Conservation (phyloP, 2,329 filamentous ascomycete genomes). For the Pyrenochaeta sp. region DNA sequence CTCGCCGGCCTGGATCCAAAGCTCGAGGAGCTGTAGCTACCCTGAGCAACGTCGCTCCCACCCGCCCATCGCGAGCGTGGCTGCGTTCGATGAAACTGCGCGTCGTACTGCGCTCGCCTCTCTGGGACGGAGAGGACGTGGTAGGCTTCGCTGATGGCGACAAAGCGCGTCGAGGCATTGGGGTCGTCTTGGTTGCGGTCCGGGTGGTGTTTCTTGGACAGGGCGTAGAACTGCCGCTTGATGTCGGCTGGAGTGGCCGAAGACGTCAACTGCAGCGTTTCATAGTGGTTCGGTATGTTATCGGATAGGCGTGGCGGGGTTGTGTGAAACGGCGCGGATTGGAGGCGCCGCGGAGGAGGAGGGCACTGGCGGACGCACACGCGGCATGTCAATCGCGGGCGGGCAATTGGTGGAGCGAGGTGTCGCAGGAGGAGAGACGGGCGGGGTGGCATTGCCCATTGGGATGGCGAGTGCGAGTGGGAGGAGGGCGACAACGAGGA, state of each 20-base stretch:
- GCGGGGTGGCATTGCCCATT: slow-evolving; percentile 40
- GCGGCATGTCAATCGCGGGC: slow-evolving; percentile 24
- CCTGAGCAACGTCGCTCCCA: slow-evolving; percentile 60
- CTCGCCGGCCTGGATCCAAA: slow-evolving; percentile 78
- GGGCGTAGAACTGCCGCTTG: slow-evolving; percentile 90
- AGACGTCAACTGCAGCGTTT: slow-evolving; percentile 74
- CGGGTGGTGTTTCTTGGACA: slow-evolving; percentile 92
- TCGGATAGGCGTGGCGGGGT: slow-evolving; percentile 48
- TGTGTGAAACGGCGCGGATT: slow-evolving; percentile 53
- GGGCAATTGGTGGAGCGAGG: slow-evolving; percentile 9
- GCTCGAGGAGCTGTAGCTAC: slow-evolving; percentile 60
- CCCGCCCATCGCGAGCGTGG: slow-evolving; percentile 36
- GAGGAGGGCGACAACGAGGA: slow-evolving; percentile 1
- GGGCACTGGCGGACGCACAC: slow-evolving; percentile 22
- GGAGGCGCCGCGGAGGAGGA: slow-evolving; percentile 15
- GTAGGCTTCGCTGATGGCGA: slow-evolving; percentile 85
- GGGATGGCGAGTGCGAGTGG: slow-evolving; percentile 7
- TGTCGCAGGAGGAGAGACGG: slow-evolving; percentile 21
- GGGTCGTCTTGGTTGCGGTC: slow-evolving; percentile 86
- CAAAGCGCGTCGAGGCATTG: slow-evolving; percentile 75
- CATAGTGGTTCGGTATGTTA: slow-evolving; percentile 73
- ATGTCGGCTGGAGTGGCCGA: slow-evolving; percentile 78
- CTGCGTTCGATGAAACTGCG: slow-evolving; percentile 60
- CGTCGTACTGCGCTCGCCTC: slow-evolving; percentile 84
- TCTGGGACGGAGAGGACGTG: slow-evolving; percentile 73